Base-by-base conservation (phyloP, 192 early-diverging fungal genomes). In the Backusella westeae region DNA sequence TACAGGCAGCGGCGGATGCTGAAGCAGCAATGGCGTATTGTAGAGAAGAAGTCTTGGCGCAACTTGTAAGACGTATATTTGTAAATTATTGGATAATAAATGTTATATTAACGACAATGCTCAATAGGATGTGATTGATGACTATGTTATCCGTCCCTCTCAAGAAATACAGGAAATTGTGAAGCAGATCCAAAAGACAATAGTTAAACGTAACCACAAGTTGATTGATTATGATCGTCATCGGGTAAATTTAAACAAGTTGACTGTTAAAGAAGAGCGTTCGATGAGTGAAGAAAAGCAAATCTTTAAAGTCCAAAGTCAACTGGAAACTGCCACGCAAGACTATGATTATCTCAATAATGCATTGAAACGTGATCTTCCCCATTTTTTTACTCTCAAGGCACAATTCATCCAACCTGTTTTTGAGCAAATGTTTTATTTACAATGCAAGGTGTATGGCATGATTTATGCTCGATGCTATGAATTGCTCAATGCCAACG, bases 211-310 rank as follows among this genome's bases (percentile, higher is more conserved):
- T 29, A 88, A 90, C 38, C 96, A 96, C 84, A 99, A 99, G 84
- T 82, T 95, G 42, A 76, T 97, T 9, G 98, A 99, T 82, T 98
- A 94, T 80, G 98, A 99, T 77, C 89, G 98, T 35, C 91, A 92
- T 81, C 80, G 89, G 10, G 84, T 87, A 36, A 82, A 84, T 19
- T 83, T 96, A 36, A 89, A 91, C 49, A 98, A 97, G 81, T 74
- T 95, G 26, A 84, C 89, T 65, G 90, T 86, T 35, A 93, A 94
- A 79, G 86, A 88, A 41, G 87, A 89, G 9, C 77, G 80, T 34
- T 87, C 87, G 0, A 77, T 91, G 35, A 85, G 75, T 44, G 93
- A 95, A 34, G 92, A 94, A 69, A 90, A 91, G 72, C 76, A 85
- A 39, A 85, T 90, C 23, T 88, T 87, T 76, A 91, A 93, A 85